A percentile compares a stretch with the other conserved stretches of the same genome.
Conservation (phyloP, 1,284 basidiomycete species). For the Malassezia sympodialis region DNA sequence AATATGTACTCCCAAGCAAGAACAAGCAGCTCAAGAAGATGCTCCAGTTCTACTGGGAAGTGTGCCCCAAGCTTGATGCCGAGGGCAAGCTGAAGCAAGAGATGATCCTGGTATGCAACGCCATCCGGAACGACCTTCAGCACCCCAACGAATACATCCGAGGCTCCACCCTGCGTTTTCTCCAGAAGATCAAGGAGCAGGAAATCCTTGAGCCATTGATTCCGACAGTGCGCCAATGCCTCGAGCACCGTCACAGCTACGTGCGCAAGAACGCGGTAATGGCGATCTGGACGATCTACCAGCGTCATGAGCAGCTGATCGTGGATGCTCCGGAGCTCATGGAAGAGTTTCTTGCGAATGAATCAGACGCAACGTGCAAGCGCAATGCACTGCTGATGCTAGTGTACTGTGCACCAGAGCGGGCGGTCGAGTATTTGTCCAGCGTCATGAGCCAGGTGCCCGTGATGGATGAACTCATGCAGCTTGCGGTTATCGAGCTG, state of each 20-base stretch:
- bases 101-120: slow-evolving; percentile 98
- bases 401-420: slow-evolving; percentile 73
- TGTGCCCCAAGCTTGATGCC: slow-evolving; percentile 96
- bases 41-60: slow-evolving; percentile 96
- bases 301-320: slow-evolving; percentile 70
- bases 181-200: slow-evolving; percentile 87
- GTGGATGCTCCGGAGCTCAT: slow-evolving; percentile 95
- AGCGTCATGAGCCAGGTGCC: slow-evolving; percentile 74
- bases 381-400: slow-evolving; percentile 95
- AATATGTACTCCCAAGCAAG: slow-evolving; percentile 87
- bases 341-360: slow-evolving; percentile 88
- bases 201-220: slow-evolving; percentile 94
- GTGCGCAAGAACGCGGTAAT: slow-evolving; percentile 99
- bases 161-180: slow-evolving; percentile 86
- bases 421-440: slow-evolving; percentile 82
- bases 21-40: slow-evolving; percentile 98
- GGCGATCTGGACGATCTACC: slow-evolving; percentile 86
- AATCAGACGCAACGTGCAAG: slow-evolving; percentile 83
- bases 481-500: slow-evolving; percentile 91
- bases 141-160: slow-evolving; percentile 99
- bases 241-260: slow-evolving; percentile 96
- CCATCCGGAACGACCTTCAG: slow-evolving; percentile 96
- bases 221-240: slow-evolving; percentile 80
- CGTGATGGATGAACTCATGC: slow-evolving; percentile 80
- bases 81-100: slow-evolving; percentile 97